Conservation (phyloP, 2,329 filamentous ascomycete species). For the Verticillium albo-atrum region DNA sequence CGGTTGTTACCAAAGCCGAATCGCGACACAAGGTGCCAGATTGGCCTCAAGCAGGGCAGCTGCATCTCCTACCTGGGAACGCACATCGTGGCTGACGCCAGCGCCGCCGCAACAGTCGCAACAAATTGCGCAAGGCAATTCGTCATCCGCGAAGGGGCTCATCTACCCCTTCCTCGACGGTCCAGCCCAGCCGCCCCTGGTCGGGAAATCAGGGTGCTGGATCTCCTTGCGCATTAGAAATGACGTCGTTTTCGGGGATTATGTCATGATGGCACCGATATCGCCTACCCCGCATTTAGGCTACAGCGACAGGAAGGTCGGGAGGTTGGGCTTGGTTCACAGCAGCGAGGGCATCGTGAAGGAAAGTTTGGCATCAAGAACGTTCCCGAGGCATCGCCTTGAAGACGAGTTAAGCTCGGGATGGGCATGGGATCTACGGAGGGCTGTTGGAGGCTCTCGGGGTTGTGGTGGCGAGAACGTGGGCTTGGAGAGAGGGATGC, state of each 20-base stretch:
- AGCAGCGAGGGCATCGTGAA: background rate
- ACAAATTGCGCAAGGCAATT: background rate
- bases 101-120: background rate
- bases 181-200: background rate
- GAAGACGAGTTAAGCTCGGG: background rate
- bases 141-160: background rate
- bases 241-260: constrained; percentile 1
- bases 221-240: background rate
- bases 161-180: background rate
- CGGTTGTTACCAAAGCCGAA: too few species aligned
- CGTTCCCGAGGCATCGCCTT: too few species aligned
- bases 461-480: constrained; percentile 6
- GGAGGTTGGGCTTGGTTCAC: background rate
- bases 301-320: background rate
- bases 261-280: background rate
- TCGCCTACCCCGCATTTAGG: background rate
- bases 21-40: too few species aligned
- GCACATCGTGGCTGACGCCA: background rate
- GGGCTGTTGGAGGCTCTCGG: background rate
- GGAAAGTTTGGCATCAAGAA: background rate
- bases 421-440: background rate
- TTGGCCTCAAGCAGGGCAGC: too few species aligned
- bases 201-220: background rate
- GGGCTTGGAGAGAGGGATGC: constrained; percentile 5
- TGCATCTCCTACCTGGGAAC: background rate